A percentile compares a stretch with the other conserved stretches of the same genome.
Evolutionary conservation across 331 rosid genomes (phyloP).

Genomic region (Quercus lobata): DNA sequence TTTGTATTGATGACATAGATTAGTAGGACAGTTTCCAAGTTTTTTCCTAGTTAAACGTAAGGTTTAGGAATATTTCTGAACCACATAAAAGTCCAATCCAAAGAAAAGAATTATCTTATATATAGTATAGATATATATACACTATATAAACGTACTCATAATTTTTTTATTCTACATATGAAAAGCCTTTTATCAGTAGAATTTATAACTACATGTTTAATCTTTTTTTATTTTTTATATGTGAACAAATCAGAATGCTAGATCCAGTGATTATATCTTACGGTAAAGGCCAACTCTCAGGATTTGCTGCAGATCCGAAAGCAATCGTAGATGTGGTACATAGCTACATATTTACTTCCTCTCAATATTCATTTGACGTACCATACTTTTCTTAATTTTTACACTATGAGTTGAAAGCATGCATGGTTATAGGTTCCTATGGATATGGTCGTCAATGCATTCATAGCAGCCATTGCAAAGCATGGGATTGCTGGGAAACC

Average conservation of each 20-base stretch:
- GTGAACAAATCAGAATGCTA: background rate
- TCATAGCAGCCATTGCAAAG: constrained; percentile 3
- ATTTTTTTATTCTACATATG: background rate
- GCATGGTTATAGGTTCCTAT: constrained; percentile 1
- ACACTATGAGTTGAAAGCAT: no score
- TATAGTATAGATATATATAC: no score
- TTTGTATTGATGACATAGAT: no score
- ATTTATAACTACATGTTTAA: no score
- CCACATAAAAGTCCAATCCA: fast-evolving
- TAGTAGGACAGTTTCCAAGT: no score
- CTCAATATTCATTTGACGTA: background rate
- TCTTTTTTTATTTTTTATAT: background rate
- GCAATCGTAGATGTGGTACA: background rate
- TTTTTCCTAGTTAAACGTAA: no score
- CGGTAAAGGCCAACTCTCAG: constrained; percentile 5
- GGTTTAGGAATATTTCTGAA: fast-evolving
- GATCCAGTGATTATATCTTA: background rate
- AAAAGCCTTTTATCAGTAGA: background rate
- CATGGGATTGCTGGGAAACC: background rate
- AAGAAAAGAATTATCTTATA: fast-evolving
- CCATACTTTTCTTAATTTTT: background rate
- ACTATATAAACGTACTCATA: no score
- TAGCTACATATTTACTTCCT: background rate
- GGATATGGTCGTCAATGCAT: constrained; percentile 17
- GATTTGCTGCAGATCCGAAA: background rate